Evolutionary conservation across 371 early-diverging fungal genomes (phyloP).

Genomic region (Mortierella sp.): DNA sequence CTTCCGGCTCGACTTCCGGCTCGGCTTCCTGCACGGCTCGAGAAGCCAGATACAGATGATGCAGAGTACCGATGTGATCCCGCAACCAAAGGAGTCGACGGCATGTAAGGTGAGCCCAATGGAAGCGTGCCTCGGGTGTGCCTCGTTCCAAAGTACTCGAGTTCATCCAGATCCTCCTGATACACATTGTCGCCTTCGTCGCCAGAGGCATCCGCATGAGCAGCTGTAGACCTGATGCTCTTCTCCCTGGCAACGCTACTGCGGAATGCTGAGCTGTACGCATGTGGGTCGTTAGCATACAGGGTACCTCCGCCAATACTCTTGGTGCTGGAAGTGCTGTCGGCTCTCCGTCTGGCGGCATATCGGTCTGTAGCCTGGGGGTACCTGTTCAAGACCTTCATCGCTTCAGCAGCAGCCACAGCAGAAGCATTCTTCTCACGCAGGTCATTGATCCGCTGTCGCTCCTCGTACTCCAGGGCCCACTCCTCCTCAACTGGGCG

Average conservation of each 20-base stretch:
- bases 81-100: slow-evolving; percentile 39
- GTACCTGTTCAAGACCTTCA: slow-evolving; percentile 38
- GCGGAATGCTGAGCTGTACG: slow-evolving; percentile 15
- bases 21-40: slow-evolving; percentile 41
- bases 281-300: slow-evolving; percentile 42
- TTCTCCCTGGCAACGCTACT: slow-evolving; percentile 19
- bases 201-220: slow-evolving; percentile 23
- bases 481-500: slow-evolving; percentile 15
- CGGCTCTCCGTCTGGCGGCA: background rate
- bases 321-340: slow-evolving; percentile 16
- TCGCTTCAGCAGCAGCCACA: slow-evolving; percentile 42
- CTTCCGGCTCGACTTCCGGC: slow-evolving; percentile 29
- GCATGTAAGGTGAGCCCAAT: slow-evolving; percentile 51
- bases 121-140: slow-evolving; percentile 34
- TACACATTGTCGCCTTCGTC: slow-evolving; percentile 65
- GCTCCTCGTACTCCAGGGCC: slow-evolving; percentile 15
- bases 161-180: slow-evolving; percentile 60
- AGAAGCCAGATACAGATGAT: slow-evolving; percentile 33
- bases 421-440: slow-evolving; percentile 36
- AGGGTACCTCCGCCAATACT: slow-evolving; percentile 3
- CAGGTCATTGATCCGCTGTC: slow-evolving; percentile 26
- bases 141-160: slow-evolving; percentile 50
- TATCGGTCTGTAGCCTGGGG: slow-evolving; percentile 49
- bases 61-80: slow-evolving; percentile 23
- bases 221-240: slow-evolving; percentile 1